Percentiles rank a stretch among this genome's conserved stretches.
These are phyloP conservation scores for Castanospermum australe DNA, from an alignment of 306 rosid genomes.

Conservation along the genomic window DNA sequence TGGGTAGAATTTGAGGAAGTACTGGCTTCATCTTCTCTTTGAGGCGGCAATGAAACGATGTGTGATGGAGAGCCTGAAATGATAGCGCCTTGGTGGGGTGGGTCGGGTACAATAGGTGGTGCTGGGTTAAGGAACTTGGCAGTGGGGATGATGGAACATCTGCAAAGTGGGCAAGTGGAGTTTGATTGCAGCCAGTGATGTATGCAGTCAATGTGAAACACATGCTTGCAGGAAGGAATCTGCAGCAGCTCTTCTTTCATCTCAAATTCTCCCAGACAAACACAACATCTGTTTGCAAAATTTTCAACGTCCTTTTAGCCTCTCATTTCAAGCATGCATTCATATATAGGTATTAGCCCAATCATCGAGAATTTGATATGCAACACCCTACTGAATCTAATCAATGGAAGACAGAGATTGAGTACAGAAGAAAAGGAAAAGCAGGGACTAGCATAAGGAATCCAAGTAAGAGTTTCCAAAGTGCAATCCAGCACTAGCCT, in stretches of 20 bases:
- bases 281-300: slow-evolving; percentile 62
- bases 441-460: not conserved
- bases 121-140: slow-evolving; percentile 21
- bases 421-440: not conserved
- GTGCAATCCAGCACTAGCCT: slow-evolving; percentile 6
- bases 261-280: slow-evolving; percentile 82
- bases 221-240: slow-evolving; percentile 72
- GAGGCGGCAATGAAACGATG: not conserved
- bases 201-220: slow-evolving; percentile 79
- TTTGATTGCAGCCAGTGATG: slow-evolving; percentile 72
- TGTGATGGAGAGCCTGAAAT: slow-evolving; percentile 16
- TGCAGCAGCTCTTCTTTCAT: slow-evolving; percentile 71
- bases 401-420: not conserved
- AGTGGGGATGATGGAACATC: slow-evolving; percentile 60
- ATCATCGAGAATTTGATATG: not conserved
- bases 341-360: not conserved
- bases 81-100: slow-evolving; percentile 24
- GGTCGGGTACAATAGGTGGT: slow-evolving; percentile 27
- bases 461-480: slow-evolving; percentile 6
- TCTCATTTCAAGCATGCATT: not conserved
- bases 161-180: slow-evolving; percentile 84
- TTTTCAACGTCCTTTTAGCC: not conserved
- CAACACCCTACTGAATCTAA: not conserved
- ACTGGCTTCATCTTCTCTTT: slow-evolving; percentile 17
- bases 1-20: slow-evolving; percentile 21